Conservation (phyloP, 2,329 filamentous ascomycete genomes). For the Aspergillus tubingensis region DNA sequence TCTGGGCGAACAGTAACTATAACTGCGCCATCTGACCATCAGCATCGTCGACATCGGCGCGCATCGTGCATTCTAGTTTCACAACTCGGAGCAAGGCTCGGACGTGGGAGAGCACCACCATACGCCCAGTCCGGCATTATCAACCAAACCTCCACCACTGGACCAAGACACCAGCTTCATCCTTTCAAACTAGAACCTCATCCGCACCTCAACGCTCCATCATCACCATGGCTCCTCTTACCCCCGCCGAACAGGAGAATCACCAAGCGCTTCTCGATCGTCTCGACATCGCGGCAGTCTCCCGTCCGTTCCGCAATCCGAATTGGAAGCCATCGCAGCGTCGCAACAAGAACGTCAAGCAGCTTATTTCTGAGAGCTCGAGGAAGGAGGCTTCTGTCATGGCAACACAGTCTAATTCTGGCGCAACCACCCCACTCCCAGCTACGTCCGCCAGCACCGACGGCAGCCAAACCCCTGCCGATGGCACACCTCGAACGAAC, state of each 20-base stretch:
- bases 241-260: constrained; percentile 73
- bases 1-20: background rate
- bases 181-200: background rate
- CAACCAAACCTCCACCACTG: background rate
- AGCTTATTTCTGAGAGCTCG: constrained; percentile 85
- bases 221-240: constrained; percentile 59
- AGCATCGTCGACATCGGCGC: background rate
- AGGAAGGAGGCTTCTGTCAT: constrained; percentile 86
- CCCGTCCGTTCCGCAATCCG: constrained; percentile 86
- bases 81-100: background rate
- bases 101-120: background rate
- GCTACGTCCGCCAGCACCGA: constrained; percentile 40
- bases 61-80: background rate
- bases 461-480: constrained; percentile 50
- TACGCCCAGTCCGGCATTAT: background rate
- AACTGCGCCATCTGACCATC: background rate
- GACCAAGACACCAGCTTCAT: background rate
- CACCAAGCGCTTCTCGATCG: constrained; percentile 85
- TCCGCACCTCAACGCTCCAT: background rate
- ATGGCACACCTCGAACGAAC: constrained; percentile 55
- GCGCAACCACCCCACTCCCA: constrained; percentile 67
- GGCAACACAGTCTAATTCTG: constrained; percentile 80
- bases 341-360: constrained; percentile 98
- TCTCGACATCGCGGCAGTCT: constrained; percentile 84
- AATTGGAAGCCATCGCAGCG: constrained; percentile 91